Evolutionary conservation across 2,329 filamentous ascomycete genomes (phyloP).

Genomic region (Gaeumannomyces tritici): DNA sequence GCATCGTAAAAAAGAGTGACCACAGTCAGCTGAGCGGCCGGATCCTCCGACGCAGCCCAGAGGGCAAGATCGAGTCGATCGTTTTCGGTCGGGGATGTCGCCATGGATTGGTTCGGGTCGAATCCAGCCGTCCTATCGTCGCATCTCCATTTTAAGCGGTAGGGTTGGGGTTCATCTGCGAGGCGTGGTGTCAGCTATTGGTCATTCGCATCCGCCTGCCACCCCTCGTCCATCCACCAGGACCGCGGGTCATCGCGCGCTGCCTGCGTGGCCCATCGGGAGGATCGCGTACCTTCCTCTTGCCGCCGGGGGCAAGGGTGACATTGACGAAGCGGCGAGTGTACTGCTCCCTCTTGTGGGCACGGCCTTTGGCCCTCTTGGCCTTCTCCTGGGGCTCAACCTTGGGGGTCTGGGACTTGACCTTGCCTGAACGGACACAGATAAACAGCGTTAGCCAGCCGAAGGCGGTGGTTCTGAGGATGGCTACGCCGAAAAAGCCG

Average conservation of each 20-base stretch:
- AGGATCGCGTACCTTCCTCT: slow-evolving; percentile 74
- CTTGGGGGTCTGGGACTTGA: slow-evolving; percentile 94
- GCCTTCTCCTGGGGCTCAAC: slow-evolving; percentile 90
- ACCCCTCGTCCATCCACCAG: background rate
- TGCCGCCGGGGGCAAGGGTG: slow-evolving; percentile 79
- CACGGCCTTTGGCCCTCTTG: slow-evolving; percentile 94
- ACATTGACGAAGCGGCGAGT: slow-evolving; percentile 98
- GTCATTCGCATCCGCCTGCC: background rate
- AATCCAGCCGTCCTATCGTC: background rate
- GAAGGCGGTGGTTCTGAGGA: background rate
- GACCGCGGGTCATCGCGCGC: background rate
- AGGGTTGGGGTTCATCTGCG: slow-evolving; percentile 15
- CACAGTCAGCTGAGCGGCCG: background rate
- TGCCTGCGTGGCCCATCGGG: too few species aligned
- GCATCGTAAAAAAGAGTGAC: background rate
- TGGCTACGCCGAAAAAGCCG: background rate
- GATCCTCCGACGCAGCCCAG: background rate
- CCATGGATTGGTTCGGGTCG: too few species aligned
- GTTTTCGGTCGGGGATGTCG: slow-evolving; percentile 3
- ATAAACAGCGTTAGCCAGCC: background rate
- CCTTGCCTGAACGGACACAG: slow-evolving; percentile 50
- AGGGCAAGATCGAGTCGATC: background rate
- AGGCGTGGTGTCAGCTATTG: background rate
- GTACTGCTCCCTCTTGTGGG: slow-evolving; percentile 94
- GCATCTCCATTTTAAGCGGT: slow-evolving; percentile 8